A percentile compares a stretch with the other conserved stretches of the same genome.
phyloP scores from a whole-genome alignment of 1,139 yeast species.

The Saccharomyces hybrid region DNA sequence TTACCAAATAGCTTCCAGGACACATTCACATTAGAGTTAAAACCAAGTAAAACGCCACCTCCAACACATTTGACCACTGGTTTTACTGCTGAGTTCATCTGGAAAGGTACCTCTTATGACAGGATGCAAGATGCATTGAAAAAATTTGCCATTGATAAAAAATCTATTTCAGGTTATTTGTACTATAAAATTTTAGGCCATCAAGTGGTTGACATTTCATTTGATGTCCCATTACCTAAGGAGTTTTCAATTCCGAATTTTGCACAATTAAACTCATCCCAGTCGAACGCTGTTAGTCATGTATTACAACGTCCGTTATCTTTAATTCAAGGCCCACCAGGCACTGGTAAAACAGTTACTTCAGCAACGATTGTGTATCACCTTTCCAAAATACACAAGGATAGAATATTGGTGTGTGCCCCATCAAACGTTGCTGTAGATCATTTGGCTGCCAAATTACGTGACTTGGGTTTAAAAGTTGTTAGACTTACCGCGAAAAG shows the following conservation, averaged over 20 bases:
- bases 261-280: constrained; percentile 69
- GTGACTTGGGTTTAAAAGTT: constrained; percentile 61
- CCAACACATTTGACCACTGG: constrained; percentile 54
- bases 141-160: constrained; percentile 61
- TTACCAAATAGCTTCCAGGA: constrained; percentile 65
- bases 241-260: constrained; percentile 59
- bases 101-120: constrained; percentile 80
- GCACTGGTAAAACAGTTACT: constrained; percentile 89
- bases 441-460: constrained; percentile 71
- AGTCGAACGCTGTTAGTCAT: constrained; percentile 64
- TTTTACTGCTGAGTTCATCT: constrained; percentile 80
- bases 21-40: constrained; percentile 66
- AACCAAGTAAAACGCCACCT: constrained; percentile 33
- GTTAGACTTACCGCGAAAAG: constrained; percentile 70
- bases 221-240: constrained; percentile 53
- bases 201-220: constrained; percentile 58
- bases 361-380: constrained; percentile 86
- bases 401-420: constrained; percentile 76
- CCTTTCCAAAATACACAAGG: constrained; percentile 50
- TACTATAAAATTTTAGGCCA: constrained; percentile 81
- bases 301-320: constrained; percentile 73
- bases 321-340: constrained; percentile 93
- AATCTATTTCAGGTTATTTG: constrained; percentile 68
- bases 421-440: constrained; percentile 96
- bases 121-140: constrained; percentile 79